A percentile compares a stretch with the other conserved stretches of the same genome.
phyloP scores from a whole-genome alignment of 1,139 yeast species.

The Scheffersomyces segobiensis region DNA sequence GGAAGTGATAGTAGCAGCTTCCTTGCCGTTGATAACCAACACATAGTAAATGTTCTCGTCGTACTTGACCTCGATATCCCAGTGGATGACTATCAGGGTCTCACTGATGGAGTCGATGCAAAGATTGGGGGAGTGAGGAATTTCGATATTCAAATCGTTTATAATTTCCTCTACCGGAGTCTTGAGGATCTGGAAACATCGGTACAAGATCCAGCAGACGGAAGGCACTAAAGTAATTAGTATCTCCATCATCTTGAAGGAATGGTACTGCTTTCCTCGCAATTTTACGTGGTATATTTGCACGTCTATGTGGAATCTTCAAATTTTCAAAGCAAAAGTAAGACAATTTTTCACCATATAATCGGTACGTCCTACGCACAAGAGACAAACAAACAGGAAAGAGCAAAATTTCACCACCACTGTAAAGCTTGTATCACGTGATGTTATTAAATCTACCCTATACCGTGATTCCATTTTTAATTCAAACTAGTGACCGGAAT shows the following conservation, averaged over 20 bases:
- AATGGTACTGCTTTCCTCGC: neutral
- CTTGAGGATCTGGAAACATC: slow-evolving; percentile 35
- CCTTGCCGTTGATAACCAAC: slow-evolving; percentile 36
- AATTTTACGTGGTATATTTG: neutral
- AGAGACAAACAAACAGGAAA: neutral
- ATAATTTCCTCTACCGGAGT: slow-evolving; percentile 41
- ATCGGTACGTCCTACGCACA: neutral
- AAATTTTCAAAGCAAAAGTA: neutral
- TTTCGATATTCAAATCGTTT: slow-evolving; percentile 38
- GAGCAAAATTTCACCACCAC: neutral
- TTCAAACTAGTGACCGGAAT: no score
- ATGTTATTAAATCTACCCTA: neutral
- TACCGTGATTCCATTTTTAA: no score
- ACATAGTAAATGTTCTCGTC: slow-evolving; percentile 39
- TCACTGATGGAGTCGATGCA: slow-evolving; percentile 39
- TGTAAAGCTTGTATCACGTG: neutral
- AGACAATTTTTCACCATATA: neutral
- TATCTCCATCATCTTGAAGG: slow-evolving; percentile 34
- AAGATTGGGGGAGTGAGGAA: slow-evolving; percentile 43
- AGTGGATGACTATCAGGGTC: slow-evolving; percentile 37
- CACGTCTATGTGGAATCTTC: neutral
- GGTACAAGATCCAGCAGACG: slow-evolving; percentile 41
- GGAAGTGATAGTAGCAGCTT: slow-evolving; percentile 39
- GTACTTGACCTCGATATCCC: slow-evolving; percentile 39
- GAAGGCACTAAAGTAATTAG: slow-evolving; percentile 46